Evolutionary conservation across 148 eudicot species (phyloP), one percentile per base, ranked within the genome.

Genomic region (Silene uniflora): DNA sequence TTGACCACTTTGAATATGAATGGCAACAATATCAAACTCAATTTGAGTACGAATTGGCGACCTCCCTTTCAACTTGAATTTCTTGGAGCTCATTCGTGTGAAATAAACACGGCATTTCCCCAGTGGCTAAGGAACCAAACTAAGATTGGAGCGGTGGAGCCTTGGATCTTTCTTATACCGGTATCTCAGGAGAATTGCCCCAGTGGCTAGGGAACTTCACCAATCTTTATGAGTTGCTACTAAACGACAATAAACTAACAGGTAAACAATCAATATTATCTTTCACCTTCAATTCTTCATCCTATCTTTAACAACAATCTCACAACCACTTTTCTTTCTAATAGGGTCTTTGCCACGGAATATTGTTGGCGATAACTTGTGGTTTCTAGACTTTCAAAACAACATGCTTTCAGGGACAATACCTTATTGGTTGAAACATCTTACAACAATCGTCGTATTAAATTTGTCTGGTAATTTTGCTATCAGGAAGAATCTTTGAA

Each of bases 31-130:
- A 0, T 71, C 7, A 23, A 32, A 10, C 22, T 66, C 3, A 66
- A n/a, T 12, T 59, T 71, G 21, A 29, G 49, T 72, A 12, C 22
- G 11, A 13, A 72, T 58, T 29, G 46, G 13, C 21, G 42, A 56
- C 75, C 75, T 27, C 49, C 75, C 13, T 72, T 56, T 32, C 75
- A 72, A n/a, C 64, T 72, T 72, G 7, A 49, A 49, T 6, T 5
- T 23, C 25, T 71, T 7, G 6, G 6, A 2, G 32, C 19, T 12
- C 5, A 16, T 5, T 23, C 62, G 1, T 71, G 74, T 23, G 16
- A 47, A 22, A 52, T 71, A 25, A 71, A 54, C 23, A 5, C 24
- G 7, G 7, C 46, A 1, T 69, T 69, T 69, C 72, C 72, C 25
- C 56, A 16, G 23, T 69, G 73, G 73, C 46, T 29, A 0, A 13